phyloP scores from a whole-genome alignment of 2,329 filamentous ascomycete genomes.

The Cytospora leucostoma region DNA sequence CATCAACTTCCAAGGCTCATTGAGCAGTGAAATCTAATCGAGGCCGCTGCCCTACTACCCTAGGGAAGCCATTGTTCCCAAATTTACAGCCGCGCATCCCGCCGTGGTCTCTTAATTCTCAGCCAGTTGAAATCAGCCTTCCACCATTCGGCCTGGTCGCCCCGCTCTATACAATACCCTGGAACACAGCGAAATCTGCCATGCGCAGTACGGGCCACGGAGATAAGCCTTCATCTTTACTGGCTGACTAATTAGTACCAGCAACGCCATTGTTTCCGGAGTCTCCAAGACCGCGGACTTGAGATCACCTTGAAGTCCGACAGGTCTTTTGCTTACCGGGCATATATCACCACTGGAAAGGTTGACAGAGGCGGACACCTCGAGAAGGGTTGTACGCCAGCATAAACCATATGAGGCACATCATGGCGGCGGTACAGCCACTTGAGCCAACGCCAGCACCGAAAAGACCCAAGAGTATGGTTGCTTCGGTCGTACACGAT shows the following conservation, averaged over 20 bases:
- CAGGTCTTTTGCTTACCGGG: neutral
- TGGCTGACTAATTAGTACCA: constrained; percentile 14
- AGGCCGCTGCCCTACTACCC: neutral
- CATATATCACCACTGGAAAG: neutral
- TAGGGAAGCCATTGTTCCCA: constrained; percentile 1
- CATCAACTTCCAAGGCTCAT: neutral
- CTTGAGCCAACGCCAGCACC: constrained; percentile 32
- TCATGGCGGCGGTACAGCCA: constrained; percentile 31
- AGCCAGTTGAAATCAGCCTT: constrained; percentile 14
- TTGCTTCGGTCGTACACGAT: constrained; percentile 28
- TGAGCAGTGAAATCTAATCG: neutral
- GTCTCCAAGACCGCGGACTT: neutral
- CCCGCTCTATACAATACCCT: constrained; percentile 13
- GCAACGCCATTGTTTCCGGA: neutral
- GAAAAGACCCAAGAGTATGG: constrained; percentile 33
- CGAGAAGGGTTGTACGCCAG: neutral
- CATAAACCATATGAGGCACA: neutral
- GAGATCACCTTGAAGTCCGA: neutral
- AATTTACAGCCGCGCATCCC: constrained; percentile 9
- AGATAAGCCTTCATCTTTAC: constrained; percentile 8
- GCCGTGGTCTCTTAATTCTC: neutral
- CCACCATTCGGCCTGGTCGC: constrained; percentile 4
- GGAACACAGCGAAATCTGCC: constrained; percentile 23
- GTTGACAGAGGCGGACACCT: neutral
- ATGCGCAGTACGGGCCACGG: constrained; percentile 22